Evolutionary conservation across 352 stramenopile species (phyloP).

Genomic region (Phytophthora palmivora): DNA sequence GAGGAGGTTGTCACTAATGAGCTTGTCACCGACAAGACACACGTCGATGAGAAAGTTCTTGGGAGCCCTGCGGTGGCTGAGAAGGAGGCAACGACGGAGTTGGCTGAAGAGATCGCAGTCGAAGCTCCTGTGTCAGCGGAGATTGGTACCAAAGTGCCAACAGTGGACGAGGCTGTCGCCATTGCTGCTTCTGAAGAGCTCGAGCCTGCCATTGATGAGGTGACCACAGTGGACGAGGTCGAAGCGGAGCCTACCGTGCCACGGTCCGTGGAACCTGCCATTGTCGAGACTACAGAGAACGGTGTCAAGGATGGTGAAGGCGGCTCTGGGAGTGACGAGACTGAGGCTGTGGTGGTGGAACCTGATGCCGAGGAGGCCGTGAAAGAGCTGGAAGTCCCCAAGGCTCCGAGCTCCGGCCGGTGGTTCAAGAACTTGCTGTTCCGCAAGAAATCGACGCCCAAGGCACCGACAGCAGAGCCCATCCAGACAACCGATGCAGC

Average conservation of each 20-base stretch:
- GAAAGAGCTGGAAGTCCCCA: background rate
- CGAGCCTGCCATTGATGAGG: background rate
- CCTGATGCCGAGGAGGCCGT: background rate
- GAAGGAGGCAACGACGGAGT: too few species aligned
- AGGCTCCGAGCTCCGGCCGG: conserved; percentile 4
- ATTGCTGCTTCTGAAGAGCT: background rate
- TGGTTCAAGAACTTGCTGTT: conserved; percentile 36
- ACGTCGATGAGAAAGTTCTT: too few species aligned
- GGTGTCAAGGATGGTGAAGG: conserved; percentile 8
- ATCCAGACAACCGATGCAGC: conserved; percentile 1
- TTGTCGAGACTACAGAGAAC: conserved; percentile 7
- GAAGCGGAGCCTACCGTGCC: too few species aligned
- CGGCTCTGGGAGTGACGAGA: conserved; percentile 4
- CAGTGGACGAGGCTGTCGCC: background rate
- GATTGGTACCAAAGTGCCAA: too few species aligned
- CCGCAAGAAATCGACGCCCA: conserved; percentile 23
- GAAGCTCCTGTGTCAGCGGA: too few species aligned
- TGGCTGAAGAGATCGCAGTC: too few species aligned
- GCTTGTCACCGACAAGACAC: too few species aligned
- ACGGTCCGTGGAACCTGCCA: background rate
- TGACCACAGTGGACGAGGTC: background rate
- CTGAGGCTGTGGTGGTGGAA: background rate
- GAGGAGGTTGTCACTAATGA: too few species aligned
- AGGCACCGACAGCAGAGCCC: background rate
- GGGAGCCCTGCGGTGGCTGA: too few species aligned